Conservation (phyloP, 306 rosid species). For the Inga laurina region DNA sequence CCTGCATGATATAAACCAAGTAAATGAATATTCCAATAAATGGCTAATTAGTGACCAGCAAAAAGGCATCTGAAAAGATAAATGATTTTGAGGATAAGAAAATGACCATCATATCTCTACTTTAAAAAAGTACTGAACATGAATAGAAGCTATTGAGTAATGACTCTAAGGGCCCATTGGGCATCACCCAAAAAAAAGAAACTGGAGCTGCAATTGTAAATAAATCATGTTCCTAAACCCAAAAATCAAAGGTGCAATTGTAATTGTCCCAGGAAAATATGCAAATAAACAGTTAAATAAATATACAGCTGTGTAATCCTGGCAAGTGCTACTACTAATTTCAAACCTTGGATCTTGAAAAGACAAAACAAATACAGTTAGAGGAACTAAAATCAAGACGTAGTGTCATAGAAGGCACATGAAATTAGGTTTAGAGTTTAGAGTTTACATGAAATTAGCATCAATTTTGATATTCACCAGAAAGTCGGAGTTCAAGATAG, state of each 20-base stretch:
- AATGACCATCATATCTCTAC: background rate
- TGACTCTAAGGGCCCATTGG: background rate
- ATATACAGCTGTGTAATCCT: background rate
- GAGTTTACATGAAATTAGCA: background rate
- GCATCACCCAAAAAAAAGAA: background rate
- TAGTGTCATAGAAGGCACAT: background rate
- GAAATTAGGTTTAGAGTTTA: too few species aligned
- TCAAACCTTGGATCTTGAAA: background rate
- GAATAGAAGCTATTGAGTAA: background rate
- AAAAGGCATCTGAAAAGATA: background rate
- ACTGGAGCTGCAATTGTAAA: background rate
- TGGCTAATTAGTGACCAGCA: background rate
- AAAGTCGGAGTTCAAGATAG: background rate
- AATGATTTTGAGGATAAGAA: background rate
- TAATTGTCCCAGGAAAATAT: background rate
- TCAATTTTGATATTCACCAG: background rate
- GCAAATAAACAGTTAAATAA: background rate
- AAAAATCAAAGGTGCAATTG: background rate
- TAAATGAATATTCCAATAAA: background rate
- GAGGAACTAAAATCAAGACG: background rate
- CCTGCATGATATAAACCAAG: slow-evolving; percentile 56
- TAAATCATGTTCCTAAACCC: background rate
- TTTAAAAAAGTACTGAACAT: background rate
- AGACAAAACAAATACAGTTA: background rate
- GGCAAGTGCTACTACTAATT: background rate